Conservation (phyloP, 768 basidiomycete genomes). For the Mycena vitilis region DNA sequence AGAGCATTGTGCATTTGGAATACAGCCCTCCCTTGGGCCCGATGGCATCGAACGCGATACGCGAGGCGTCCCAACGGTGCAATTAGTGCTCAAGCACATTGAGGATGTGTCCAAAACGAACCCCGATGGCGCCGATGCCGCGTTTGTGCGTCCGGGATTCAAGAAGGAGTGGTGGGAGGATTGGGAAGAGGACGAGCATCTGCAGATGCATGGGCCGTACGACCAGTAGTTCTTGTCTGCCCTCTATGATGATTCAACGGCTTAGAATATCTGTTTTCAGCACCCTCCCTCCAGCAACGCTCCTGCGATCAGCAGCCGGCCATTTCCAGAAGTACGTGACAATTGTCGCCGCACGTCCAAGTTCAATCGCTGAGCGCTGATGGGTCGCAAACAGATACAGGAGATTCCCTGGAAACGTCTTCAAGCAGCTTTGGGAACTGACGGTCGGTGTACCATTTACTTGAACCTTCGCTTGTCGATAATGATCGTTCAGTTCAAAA, state of each 20-base stretch:
- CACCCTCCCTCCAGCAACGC: background rate
- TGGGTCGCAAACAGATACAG: slow-evolving; percentile 47
- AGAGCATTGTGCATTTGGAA: slow-evolving; percentile 45
- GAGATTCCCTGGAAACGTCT: slow-evolving; percentile 42
- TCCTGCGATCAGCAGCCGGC: background rate
- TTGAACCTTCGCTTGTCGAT: background rate
- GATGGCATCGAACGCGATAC: slow-evolving; percentile 20
- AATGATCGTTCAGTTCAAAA: slow-evolving; percentile 60
- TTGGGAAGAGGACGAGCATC: too few species aligned
- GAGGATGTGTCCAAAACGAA: slow-evolving; percentile 68
- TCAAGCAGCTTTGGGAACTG: slow-evolving; percentile 68
- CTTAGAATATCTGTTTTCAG: background rate
- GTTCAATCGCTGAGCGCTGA: background rate
- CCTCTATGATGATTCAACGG: background rate
- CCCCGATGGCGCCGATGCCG: slow-evolving; percentile 35
- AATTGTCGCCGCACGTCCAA: background rate
- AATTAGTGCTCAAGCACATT: slow-evolving; percentile 48
- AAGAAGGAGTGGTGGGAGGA: too few species aligned
- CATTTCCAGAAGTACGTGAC: slow-evolving; percentile 17
- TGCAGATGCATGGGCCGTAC: slow-evolving; percentile 12
- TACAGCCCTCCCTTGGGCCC: slow-evolving; percentile 34
- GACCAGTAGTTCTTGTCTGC: slow-evolving; percentile 45
- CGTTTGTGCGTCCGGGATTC: background rate
- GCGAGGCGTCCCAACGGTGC: slow-evolving; percentile 26
- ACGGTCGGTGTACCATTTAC: slow-evolving; percentile 47